Percentiles rank a stretch among this genome's conserved stretches.
Evolutionary conservation across 2,329 filamentous ascomycete species (phyloP).

Genomic region (Macrophomina phaseolina): DNA sequence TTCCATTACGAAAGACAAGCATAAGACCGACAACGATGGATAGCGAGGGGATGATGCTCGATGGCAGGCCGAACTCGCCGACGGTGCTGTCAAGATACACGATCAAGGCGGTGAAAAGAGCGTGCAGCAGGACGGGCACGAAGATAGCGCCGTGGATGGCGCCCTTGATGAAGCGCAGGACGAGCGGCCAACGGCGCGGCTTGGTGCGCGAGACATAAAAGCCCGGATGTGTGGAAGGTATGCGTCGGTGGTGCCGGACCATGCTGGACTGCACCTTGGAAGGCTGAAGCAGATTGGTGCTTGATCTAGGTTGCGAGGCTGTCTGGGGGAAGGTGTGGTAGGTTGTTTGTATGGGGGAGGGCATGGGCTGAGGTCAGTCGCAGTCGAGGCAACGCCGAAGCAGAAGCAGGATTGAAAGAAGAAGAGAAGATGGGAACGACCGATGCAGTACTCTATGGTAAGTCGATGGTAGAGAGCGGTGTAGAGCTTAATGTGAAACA

Average conservation of each 20-base stretch:
- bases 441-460: not conserved
- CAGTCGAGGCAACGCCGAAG: no score
- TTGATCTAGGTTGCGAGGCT: not conserved
- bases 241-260: conserved; percentile 33
- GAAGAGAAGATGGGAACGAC: not conserved
- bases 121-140: conserved; percentile 63
- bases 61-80: conserved; percentile 60
- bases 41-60: conserved; percentile 65
- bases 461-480: not conserved
- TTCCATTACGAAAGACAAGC: conserved; percentile 70
- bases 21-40: conserved; percentile 71
- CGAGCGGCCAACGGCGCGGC: conserved; percentile 64
- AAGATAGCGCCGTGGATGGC: conserved; percentile 66
- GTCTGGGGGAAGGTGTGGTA: conserved; percentile 11
- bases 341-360: not conserved
- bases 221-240: conserved; percentile 50
- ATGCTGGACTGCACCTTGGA: not conserved
- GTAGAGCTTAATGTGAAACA: not conserved
- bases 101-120: conserved; percentile 63
- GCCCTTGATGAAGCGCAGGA: conserved; percentile 68
- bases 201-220: conserved; percentile 54
- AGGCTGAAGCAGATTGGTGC: conserved; percentile 6
- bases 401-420: not conserved
- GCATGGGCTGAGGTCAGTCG: not conserved
- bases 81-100: conserved; percentile 63